These are phyloP conservation scores for Thelonectria olida DNA, from an alignment of 2,329 filamentous ascomycete species.

Conservation along the genomic window DNA sequence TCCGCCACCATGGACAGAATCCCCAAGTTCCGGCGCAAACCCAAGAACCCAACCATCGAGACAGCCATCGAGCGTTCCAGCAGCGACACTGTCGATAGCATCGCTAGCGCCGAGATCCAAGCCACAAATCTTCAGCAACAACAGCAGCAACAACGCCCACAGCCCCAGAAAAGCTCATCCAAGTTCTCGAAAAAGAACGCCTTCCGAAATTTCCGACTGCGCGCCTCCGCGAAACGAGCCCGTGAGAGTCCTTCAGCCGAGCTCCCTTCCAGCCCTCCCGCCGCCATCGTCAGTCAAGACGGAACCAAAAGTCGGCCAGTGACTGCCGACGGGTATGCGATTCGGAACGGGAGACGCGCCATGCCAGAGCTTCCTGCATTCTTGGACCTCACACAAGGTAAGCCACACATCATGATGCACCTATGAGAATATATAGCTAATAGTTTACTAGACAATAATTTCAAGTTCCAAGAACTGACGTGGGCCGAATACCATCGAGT, in stretches of 20 bases:
- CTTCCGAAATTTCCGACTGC: constrained; percentile 57
- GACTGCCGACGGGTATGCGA: constrained; percentile 29
- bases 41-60: constrained; percentile 54
- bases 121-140: constrained; percentile 34
- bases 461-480: constrained; percentile 62
- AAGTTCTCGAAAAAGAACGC: constrained; percentile 48
- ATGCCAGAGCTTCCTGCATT: constrained; percentile 49
- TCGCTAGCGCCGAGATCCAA: constrained; percentile 38
- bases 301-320: constrained; percentile 41
- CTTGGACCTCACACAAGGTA: constrained; percentile 51
- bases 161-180: constrained; percentile 26
- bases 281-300: constrained; percentile 49
- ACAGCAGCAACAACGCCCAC: constrained; percentile 26
- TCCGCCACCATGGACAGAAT: constrained; percentile 51
- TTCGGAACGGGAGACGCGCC: constrained; percentile 24
- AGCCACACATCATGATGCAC: constrained; percentile 17
- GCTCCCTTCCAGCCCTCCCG: constrained; percentile 41
- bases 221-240: constrained; percentile 57
- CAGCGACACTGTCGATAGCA: constrained; percentile 40
- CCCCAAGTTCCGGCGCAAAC: constrained; percentile 54
- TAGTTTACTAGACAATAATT: constrained; percentile 53
- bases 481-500: constrained; percentile 63
- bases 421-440: neutral
- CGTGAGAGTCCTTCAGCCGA: constrained; percentile 51
- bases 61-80: constrained; percentile 49